Evolutionary conservation across 2,329 filamentous ascomycete genomes (phyloP), one percentile per base, ranked within the genome.

Genomic region (Didymella keratinophila): DNA sequence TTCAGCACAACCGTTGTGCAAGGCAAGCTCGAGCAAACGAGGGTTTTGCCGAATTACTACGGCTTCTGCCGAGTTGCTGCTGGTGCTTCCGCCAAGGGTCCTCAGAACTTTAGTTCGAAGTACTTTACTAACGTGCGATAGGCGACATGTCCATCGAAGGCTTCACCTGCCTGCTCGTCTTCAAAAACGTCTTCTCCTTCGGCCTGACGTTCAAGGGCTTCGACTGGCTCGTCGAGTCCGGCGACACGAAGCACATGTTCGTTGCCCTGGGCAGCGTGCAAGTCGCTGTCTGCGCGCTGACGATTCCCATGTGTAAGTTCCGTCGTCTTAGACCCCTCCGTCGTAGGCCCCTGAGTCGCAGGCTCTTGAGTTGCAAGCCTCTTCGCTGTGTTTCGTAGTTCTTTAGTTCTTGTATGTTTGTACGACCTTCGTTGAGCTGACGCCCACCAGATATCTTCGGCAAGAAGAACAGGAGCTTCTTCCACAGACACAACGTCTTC

Each of bases 101-200:
- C n/a, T n/a, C n/a, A n/a, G n/a, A n/a, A n/a, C n/a, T n/a, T n/a
- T n/a, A n/a, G n/a, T n/a, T n/a, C n/a, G n/a, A n/a, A n/a, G n/a
- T n/a, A n/a, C n/a, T n/a, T n/a, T n/a, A n/a, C n/a, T n/a, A n/a
- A n/a, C n/a, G n/a, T n/a, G n/a, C n/a, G n/a, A n/a, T 52, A 91
- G 89, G 88, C 8, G 89, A 94, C 61, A 86, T 96, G 56, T 87
- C 91, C 1, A 86, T 97, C 46, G 93, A 97, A 78, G 91, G 88
- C 7, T 96, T 97, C 75, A 97, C 93, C 0, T 91, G 92, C 77
- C 86, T 95, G 74, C 85, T 97, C 64, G 88, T 97, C 52, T 97
- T 97, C 83, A 97, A 97, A 79, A 97, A 97, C 77, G 85, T 97
- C 62, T 96, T 97, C 79, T 91, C 89, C 62, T 97, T 96, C 69